phyloP scores from a whole-genome alignment of 139 green algal species.

The Volvox reticuliferus region DNA sequence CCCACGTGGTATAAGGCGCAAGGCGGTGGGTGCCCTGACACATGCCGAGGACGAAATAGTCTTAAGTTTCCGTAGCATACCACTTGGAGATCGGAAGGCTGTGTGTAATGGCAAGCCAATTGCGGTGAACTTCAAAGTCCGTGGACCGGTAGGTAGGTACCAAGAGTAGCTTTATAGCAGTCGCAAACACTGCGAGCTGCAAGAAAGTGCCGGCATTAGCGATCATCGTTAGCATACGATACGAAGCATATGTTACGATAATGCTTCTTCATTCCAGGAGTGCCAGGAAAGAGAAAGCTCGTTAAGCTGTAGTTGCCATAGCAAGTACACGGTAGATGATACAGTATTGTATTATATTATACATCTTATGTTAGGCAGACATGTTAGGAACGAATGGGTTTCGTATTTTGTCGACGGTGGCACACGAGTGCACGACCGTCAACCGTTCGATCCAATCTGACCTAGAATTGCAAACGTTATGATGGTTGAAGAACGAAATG shows the following conservation, averaged over 20 bases:
- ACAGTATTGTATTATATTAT: too few species aligned
- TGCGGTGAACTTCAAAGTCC: constrained; percentile 97
- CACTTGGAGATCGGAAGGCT: constrained; percentile 79
- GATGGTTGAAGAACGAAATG: too few species aligned
- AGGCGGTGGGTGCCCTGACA: too few species aligned
- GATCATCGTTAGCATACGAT: neutral
- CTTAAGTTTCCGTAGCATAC: constrained; percentile 54
- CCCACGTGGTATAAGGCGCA: too few species aligned
- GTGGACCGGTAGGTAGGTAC: constrained; percentile 92
- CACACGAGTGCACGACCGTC: neutral
- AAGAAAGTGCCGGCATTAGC: neutral
- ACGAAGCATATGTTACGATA: neutral
- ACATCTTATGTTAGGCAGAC: too few species aligned
- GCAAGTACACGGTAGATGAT: too few species aligned
- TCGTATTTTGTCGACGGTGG: too few species aligned
- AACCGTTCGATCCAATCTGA: neutral
- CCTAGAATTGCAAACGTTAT: too few species aligned
- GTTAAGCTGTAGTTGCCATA: too few species aligned
- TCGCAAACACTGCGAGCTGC: constrained; percentile 43
- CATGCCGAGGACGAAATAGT: neutral
- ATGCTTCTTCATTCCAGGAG: too few species aligned
- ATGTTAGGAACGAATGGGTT: too few species aligned
- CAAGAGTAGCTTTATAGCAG: constrained; percentile 83
- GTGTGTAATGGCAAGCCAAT: constrained; percentile 96
- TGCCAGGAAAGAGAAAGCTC: too few species aligned